A percentile compares a stretch with the other conserved stretches of the same genome.
phyloP scores from a whole-genome alignment of 1,284 basidiomycete genomes.

The Coniferiporia sulphurascens region DNA sequence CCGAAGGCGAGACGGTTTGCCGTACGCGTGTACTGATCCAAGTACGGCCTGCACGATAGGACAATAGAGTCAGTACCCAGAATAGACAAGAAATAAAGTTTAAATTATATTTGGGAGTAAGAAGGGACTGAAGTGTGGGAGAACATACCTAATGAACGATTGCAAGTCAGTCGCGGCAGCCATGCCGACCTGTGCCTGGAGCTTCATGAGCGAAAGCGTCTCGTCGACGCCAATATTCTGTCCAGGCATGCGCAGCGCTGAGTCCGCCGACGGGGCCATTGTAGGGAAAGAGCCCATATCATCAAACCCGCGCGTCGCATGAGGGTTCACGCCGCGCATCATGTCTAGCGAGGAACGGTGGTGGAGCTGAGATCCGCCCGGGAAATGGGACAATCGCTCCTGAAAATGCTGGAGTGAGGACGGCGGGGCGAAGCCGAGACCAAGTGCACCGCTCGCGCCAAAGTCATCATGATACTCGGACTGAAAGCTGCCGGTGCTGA shows the following conservation, averaged over 20 bases:
- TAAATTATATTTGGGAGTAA: constrained; percentile 1
- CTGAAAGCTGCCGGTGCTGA: constrained; percentile 39
- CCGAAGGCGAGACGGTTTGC: constrained; percentile 86
- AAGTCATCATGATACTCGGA: constrained; percentile 60
- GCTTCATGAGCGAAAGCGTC: constrained; percentile 58
- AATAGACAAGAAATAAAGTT: constrained; percentile 15
- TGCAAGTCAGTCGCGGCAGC: constrained; percentile 66
- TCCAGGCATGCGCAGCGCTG: constrained; percentile 52
- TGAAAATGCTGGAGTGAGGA: constrained; percentile 49
- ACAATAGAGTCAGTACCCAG: constrained; percentile 3
- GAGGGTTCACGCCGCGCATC: constrained; percentile 60
- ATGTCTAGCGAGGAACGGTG: constrained; percentile 45
- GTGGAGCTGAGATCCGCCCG: constrained; percentile 32
- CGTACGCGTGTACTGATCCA: constrained; percentile 81
- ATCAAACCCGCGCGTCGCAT: constrained; percentile 60
- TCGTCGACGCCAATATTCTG: constrained; percentile 43
- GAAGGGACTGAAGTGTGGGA: constrained; percentile 7
- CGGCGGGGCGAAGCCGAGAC: constrained; percentile 37
- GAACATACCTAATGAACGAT: constrained; percentile 68
- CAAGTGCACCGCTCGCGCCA: constrained; percentile 32
- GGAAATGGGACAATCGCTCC: constrained; percentile 51
- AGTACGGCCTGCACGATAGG: constrained; percentile 50
- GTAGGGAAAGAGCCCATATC: constrained; percentile 53
- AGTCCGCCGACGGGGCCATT: constrained; percentile 46
- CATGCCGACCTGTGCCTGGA: constrained; percentile 51